Base-by-base conservation (phyloP, 805 yeast species). In the Kluyveromyces nonfermentans region DNA sequence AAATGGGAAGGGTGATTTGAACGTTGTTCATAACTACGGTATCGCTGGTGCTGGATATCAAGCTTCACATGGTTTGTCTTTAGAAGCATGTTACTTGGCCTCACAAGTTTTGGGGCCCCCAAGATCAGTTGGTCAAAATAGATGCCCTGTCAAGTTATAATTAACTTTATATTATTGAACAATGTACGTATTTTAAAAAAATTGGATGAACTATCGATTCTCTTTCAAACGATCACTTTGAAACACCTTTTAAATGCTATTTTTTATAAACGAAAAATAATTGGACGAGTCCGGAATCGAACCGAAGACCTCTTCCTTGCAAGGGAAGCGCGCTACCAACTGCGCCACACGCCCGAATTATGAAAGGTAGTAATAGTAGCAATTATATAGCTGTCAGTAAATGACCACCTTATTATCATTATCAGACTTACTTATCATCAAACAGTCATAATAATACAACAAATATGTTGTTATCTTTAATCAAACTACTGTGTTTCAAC, bases 11-110 rank as follows among this genome's bases (percentile, higher is more conserved):
- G 54, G 53, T 1, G 49, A 46, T 33, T 43, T 52, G 4, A 54
- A 55, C 10, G 59, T 80, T 18, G 70, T 80, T 19, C 87, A 81
- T 58, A 75, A 74, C 53, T 81, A 80, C 57, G 86, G 87, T 2
- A 83, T 85, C 25, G 85, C 78, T 7, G 87, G 87, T 25, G 77
- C 85, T 19, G 93, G 93, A 0, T 83, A 76, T 60, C 94, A 85
- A 65, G 72, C 82, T 3, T 80, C 85, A 2, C 75, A 72, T 47
- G 89, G 87, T 1, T 70, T 78, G 57, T 77, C 84, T 28, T 51
- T 55, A n/a, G 65, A 62, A 46, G 77, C 75, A 4, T 67, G 70
- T 15, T 44, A 50, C 40, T 51, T 69, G 15, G 69, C 67, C 1
- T 56, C 60, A 5, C 52, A 57, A 15, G 60, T 53, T 19, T 42